Evolutionary conservation across 1,139 yeast genomes (phyloP), one percentile per base, ranked within the genome.

Genomic region (Candida sp.): DNA sequence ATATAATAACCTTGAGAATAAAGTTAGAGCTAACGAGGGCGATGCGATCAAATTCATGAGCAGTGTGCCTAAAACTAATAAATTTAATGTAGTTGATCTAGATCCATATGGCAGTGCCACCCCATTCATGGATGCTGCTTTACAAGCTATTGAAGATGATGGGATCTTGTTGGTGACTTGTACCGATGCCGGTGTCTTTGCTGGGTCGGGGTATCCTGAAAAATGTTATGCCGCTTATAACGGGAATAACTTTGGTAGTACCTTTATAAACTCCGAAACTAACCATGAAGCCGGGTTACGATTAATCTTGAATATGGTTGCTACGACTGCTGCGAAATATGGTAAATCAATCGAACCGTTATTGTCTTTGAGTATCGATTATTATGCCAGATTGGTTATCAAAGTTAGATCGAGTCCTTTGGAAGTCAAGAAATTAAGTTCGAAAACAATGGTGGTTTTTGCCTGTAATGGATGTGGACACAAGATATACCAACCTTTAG

Each of bases 41-140:
- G 98, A 93, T 66, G 99, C 99, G 22, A 88, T 86, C 51, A 81
- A 81, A 40, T 81, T 77, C 58, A 89, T 93, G 97, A 37, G 43
- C 42, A 8, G 43, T 49, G 76, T 83, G 43, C 70, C 75, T 43
- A 60, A 75, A 1, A 60, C 66, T 27, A 68, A 66, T 21, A 73
- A 74, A 43, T 87, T 85, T 64, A 96, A 93, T 58, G 87, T 88
- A 8, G 81, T 95, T 45, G 99, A 93, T 64, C 75, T 93, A 45
- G 99, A 93, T 60, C 99, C 99, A 0, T 93, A 93, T 60, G 99
- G 99, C 21, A 86, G 97, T 0, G 99, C 97, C 0, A 81, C 97
- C 1, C 98, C 98, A 5, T 93, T 93, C 59, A 75, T 93, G 35
- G 99, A 93, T 60, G 79, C 93, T 25, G 97, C 98, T 0, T 73